Conservation (phyloP, 2,329 filamentous ascomycete genomes). For the Aphanoascus verrucosus region DNA sequence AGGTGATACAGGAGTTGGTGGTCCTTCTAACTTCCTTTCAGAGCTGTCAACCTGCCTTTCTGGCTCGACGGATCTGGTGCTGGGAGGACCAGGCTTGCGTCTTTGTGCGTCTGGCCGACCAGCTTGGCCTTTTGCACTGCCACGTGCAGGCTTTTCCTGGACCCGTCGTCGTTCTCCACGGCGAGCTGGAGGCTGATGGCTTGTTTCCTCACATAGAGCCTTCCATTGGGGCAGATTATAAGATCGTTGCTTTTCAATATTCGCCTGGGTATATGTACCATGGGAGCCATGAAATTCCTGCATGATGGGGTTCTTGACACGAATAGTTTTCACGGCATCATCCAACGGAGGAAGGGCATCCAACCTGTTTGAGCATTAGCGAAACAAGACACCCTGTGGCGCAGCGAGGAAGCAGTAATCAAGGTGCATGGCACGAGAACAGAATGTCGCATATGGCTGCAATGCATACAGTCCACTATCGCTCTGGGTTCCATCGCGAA, state of each 20-base stretch:
- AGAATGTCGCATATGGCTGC: not conserved
- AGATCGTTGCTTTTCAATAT: slow-evolving; percentile 87
- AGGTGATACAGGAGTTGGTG: slow-evolving; percentile 46
- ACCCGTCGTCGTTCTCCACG: slow-evolving; percentile 53
- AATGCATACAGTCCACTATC: not conserved
- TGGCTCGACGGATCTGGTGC: slow-evolving; percentile 31
- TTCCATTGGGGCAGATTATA: slow-evolving; percentile 98
- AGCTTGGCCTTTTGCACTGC: slow-evolving; percentile 26
- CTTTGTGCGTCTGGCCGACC: slow-evolving; percentile 35
- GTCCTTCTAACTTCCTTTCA: slow-evolving; percentile 34
- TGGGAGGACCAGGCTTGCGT: slow-evolving; percentile 33
- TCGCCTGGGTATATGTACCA: slow-evolving; percentile 92
- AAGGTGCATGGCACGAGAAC: slow-evolving; percentile 1
- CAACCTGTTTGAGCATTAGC: slow-evolving; percentile 37
- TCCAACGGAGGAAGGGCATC: slow-evolving; percentile 66
- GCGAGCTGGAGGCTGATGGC: slow-evolving; percentile 86
- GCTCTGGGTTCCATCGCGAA: not conserved
- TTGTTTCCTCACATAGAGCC: slow-evolving; percentile 81
- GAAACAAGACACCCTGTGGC: slow-evolving; percentile 4
- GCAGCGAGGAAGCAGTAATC: not conserved
- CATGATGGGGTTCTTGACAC: slow-evolving; percentile 92
- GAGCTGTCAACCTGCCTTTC: slow-evolving; percentile 32
- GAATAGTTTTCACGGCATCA: slow-evolving; percentile 79
- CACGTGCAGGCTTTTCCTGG: slow-evolving; percentile 38
- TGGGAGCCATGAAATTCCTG: slow-evolving; percentile 96